These are phyloP conservation scores for Noccaea caerulescens DNA, from an alignment of 345 rosid species.

Conservation along the genomic window DNA sequence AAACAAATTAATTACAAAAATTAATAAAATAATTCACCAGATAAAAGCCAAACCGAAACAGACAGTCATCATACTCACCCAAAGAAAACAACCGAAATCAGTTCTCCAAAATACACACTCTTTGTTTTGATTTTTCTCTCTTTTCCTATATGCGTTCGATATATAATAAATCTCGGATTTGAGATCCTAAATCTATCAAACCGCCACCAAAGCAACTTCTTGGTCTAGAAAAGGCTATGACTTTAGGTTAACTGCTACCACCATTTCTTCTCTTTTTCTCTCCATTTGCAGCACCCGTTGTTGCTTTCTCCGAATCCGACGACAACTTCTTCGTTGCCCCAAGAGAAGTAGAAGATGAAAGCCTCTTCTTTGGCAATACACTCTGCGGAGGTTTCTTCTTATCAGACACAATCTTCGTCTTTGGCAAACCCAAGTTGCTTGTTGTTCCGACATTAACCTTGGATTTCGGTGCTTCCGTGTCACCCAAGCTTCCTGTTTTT, in stretches of 20 bases:
- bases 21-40: not conserved
- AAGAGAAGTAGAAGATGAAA: slow-evolving; percentile 34
- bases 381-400: slow-evolving; percentile 29
- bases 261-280: slow-evolving; percentile 43
- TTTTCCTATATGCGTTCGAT: not conserved
- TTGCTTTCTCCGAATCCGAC: slow-evolving; percentile 27
- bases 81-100: slow-evolving; percentile 18
- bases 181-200: slow-evolving; percentile 26
- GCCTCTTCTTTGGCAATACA: slow-evolving; percentile 43
- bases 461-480: slow-evolving; percentile 20
- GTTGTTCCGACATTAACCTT: slow-evolving; percentile 22
- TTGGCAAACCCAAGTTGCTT: slow-evolving; percentile 17
- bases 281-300: slow-evolving; percentile 27
- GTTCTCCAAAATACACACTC: slow-evolving; percentile 2
- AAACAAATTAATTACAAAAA: not conserved
- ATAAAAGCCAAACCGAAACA: slow-evolving; percentile 9
- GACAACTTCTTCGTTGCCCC: slow-evolving; percentile 25
- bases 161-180: slow-evolving; percentile 11
- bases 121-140: not conserved
- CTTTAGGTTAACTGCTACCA: slow-evolving; percentile 24
- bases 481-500: slow-evolving; percentile 3
- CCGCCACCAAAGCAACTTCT: slow-evolving; percentile 15
- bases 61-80: slow-evolving; percentile 25
- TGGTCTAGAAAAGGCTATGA: slow-evolving; percentile 28
- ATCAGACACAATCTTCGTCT: slow-evolving; percentile 30